Evolutionary conservation across 1,284 basidiomycete genomes (phyloP), one percentile per base, ranked within the genome.

Genomic region (Pseudozyma sp.): DNA sequence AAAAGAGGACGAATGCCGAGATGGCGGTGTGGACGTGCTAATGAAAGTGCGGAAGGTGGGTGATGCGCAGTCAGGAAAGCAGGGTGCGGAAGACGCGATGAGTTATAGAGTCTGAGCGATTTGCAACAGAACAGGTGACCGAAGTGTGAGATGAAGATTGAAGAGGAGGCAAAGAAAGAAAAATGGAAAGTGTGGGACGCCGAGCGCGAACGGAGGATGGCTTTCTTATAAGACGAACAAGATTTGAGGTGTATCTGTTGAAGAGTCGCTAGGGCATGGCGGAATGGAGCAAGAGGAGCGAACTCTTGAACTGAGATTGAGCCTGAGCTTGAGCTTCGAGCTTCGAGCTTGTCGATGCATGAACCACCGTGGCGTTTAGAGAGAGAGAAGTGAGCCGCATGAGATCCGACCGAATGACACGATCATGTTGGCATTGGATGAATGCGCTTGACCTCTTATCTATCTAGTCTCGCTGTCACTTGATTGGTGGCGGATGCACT

Each of bases 401-500:
- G 36, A 40, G 42, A 16, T 21, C 47, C 35, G 47, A 34, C 36
- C 34, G n/a, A 36, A 14, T 50, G 48, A 50, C 14, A 14, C 3
- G 21, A 21, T 35, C n/a, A 45, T 42, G 18, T 31, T n/a, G 10
- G 11, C 25, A 49, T 18, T 18, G 38, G 31, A 39, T 48, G 54
- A 48, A 59, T 59, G 56, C 56, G 42, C 39, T 59, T 35, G 40
- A 36, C 49, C 8, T 48, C 12, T 40, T 59, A 51, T 59, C 56
- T 50, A n/a, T 51, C n/a, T 19, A 5, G 16, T n/a, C 25, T 8
- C 7, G 19, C 31, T 43, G 52, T 10, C 18, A 10, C 21, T 10
- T 40, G 31, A 18, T 39, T 19, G 34, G 31, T 11, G 34, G n/a
- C 31, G 16, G 50, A 10, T n/a, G 25, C 25, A 3, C 6, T 31